Base-by-base conservation (phyloP, 148 eudicot species). In the Vaccinium darrowii region DNA sequence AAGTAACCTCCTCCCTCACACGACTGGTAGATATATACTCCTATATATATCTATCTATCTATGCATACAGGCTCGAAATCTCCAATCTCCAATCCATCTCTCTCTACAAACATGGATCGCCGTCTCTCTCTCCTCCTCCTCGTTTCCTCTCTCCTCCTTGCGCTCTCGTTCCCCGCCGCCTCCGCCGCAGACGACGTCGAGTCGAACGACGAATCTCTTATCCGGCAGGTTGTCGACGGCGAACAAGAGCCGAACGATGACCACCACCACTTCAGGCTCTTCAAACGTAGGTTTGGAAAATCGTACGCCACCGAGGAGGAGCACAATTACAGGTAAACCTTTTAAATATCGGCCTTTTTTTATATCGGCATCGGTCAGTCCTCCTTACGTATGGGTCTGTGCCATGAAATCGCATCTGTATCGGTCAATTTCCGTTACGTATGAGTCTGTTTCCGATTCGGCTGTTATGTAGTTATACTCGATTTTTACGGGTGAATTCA, bases 231-330 rank as follows among this genome's bases (percentile, higher is more conserved):
- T 58, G 82, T 85, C 84, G 86, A 13, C 33, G 49, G 50, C 33
- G 82, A 81, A 33, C 57, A 69, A 25, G 63, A 65, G 23, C 79
- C 85, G 60, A 67, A 84, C 76, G 63, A 86, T 47, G 86, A 86
- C 57, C 94, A 91, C 74, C 94, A 91, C 79, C 95, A 93, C 84
- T 93, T 93, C 86, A 54, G 87, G 4, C 91, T 90, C 82, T 93
- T 93, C 89, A 93, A 93, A 82, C 43, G 81, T 2, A 89, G 80
- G 79, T 93, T 90, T 76, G 85, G 78, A 7, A 92, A 89, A 79
- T 78, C 88, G 4, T 93, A 93, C 89, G 86, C 86, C n/a, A 78
- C 89, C 2, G 79, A 86, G 76, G 89, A 90, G 82, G 95, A 93
- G 83, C 95, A 93, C 76, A 92, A 91, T 63, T 88, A 90, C 90